These are phyloP conservation scores for Colletotrichum scovillei DNA, from an alignment of 2,329 filamentous ascomycete species.

Conservation along the genomic window DNA sequence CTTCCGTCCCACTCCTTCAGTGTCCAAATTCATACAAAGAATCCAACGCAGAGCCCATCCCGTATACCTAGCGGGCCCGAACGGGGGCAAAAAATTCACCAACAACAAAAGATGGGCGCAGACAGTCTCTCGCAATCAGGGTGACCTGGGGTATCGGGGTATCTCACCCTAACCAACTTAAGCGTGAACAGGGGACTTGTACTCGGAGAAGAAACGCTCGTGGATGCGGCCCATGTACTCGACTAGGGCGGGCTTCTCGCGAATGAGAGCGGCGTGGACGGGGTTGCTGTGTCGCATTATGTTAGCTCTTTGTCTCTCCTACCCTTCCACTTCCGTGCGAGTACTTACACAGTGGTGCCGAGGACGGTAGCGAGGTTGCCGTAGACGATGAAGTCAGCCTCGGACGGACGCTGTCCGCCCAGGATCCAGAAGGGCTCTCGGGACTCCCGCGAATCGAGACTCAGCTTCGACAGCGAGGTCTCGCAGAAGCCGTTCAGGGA, in stretches of 20 bases:
- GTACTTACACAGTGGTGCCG: constrained; percentile 33
- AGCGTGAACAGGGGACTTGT: constrained; percentile 31
- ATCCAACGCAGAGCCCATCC: constrained; percentile 12
- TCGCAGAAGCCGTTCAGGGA: constrained; percentile 36
- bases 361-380: constrained; percentile 32
- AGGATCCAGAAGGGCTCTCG: constrained; percentile 40
- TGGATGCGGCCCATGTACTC: constrained; percentile 34
- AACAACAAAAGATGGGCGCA: neutral
- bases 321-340: neutral
- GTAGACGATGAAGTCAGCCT: constrained; percentile 38
- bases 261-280: constrained; percentile 31
- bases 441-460: constrained; percentile 13
- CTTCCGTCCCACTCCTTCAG: constrained; percentile 9
- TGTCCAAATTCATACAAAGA: constrained; percentile 9
- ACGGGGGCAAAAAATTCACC: neutral
- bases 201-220: constrained; percentile 33
- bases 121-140: neutral
- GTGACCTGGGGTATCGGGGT: constrained; percentile 27
- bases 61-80: constrained; percentile 11
- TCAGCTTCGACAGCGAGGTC: constrained; percentile 29
- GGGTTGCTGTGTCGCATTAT: constrained; percentile 10
- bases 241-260: constrained; percentile 33
- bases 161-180: constrained; percentile 29
- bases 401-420: constrained; percentile 38
- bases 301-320: neutral